Evolutionary conservation across 768 basidiomycete genomes (phyloP).

Genomic region (Suillus clintonianus): DNA sequence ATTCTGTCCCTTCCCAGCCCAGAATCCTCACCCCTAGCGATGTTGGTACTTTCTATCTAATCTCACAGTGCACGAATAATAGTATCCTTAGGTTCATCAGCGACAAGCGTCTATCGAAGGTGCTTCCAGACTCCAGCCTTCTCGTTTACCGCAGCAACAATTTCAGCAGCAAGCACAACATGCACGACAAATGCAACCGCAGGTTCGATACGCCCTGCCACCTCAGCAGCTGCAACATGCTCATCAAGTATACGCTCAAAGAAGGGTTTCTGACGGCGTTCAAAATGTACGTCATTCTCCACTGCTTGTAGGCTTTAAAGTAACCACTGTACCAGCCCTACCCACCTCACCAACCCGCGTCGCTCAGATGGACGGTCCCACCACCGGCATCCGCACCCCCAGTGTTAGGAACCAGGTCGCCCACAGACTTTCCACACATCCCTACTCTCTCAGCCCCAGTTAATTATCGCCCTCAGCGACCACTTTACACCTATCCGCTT

Average conservation of each 20-base stretch:
- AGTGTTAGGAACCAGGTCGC: background rate
- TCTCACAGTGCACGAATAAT: background rate
- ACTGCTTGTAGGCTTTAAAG: background rate
- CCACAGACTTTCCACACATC: background rate
- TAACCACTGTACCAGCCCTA: background rate
- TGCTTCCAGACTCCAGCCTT: conserved; percentile 2
- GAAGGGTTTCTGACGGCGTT: background rate
- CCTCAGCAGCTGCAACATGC: conserved; percentile 5
- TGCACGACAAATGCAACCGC: background rate
- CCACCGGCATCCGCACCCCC: background rate
- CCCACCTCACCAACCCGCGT: background rate
- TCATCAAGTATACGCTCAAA: background rate
- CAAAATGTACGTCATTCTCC: background rate
- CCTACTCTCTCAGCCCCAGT: background rate
- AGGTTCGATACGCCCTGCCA: background rate
- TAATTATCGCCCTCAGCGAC: background rate
- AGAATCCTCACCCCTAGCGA: background rate
- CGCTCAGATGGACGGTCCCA: background rate
- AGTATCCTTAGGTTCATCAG: background rate
- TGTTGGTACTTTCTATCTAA: background rate
- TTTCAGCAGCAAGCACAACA: conserved; percentile 4
- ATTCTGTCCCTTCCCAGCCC: background rate
- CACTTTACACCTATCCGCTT: background rate
- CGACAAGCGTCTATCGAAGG: conserved; percentile 1
- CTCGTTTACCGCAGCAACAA: conserved; percentile 5